Evolutionary conservation across 176 grass and related monocot genomes (phyloP), one percentile per base, ranked within the genome.

Genomic region (Oryza nivara): DNA sequence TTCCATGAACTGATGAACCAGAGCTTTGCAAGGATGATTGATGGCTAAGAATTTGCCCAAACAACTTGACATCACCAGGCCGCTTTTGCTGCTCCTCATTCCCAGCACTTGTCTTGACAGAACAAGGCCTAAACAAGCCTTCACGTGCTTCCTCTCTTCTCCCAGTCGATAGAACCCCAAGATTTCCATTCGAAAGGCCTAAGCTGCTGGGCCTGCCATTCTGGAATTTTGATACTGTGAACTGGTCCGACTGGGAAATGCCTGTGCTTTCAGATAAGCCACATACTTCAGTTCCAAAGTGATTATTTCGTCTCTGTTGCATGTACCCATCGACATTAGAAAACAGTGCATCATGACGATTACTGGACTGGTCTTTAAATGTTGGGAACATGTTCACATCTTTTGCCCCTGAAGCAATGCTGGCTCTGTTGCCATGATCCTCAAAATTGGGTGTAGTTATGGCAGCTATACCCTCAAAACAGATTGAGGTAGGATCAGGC

Each of bases 1-100:
- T 88, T 67, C 68, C 88, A 60, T 92, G 79, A 12, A 22, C 74
- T 5, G 90, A 88, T n/a, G 80, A 81, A 7, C 63, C 78, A 69
- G 88, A 84, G 70, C 87, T 95, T 74, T 95, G 93, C 76, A 79
- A 63, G 9, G 90, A 70, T 10, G 87, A 95, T 71, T 89, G 80
- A 40, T 90, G 85, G 48, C 88, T 90, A 46, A 95, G 90, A 86
- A 97, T 94, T 82, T 88, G 71, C 68, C 94, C 94, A 51, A 97
- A 97, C 15, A 97, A 85, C 76, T 97, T 97, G 15, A 97, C 89
- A 88, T 97, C 94, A 54, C 87, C 87, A 7, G 93, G 65, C 26
- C 82, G 80, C 69, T 87, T 90, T 43, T n/a, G 73, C 41, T 87
- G 88, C 66, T 90, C 85, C 9, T 90, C 80, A 40, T 71, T 79